Evolutionary conservation across 2,329 filamentous ascomycete species (phyloP), one percentile per base, ranked within the genome.

Genomic region (Leptodontidium sp.): DNA sequence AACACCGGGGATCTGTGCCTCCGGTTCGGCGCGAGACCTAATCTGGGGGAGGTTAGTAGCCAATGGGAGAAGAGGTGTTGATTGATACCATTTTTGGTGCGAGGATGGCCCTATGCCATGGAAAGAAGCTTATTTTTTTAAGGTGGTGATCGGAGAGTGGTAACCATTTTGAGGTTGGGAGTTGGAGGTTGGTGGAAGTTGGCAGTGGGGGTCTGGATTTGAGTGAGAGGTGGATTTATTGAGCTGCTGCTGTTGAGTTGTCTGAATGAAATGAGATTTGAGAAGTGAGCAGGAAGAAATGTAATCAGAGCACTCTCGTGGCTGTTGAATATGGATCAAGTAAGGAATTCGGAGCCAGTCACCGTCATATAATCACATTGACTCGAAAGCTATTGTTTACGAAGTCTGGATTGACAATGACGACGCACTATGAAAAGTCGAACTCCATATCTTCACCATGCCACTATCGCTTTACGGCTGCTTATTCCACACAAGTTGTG

Each of bases 11-110:
- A 59, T 59, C 57, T 40, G 24, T 38, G 38, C 38, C 45, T 59
- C 57, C 57, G 57, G 57, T 21, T 43, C 35, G 57, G 57, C 40
- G 15, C 55, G 55, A 58, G 55, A 40, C 55, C 55, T 58, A 58
- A 58, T 32, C 35, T 4, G 55, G 21, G 17, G 55, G n/a, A 4
- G 38, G 1, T 55, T 40, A 24, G n/a, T 5, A 29, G 57, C 38
- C 38, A 45, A 45, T 45, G 38, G 9, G 55, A 49, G 15, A 9
- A 6, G n/a, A 21, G 17, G 47, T 49, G 47, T 49, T 49, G 47
- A n/a, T 24, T 26, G 55, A 59, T 24, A 15, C 1, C 43, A n/a
- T 45, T 26, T 26, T 9, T 32, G 29, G 29, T 32, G 29, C 4
- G 29, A 32, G 29, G 57, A 45, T 59, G n/a, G 21, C 14, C 5